A percentile compares a stretch with the other conserved stretches of the same genome.
Evolutionary conservation across 1,139 yeast species (phyloP).

Genomic region (Lodderomyces parapsilosis): DNA sequence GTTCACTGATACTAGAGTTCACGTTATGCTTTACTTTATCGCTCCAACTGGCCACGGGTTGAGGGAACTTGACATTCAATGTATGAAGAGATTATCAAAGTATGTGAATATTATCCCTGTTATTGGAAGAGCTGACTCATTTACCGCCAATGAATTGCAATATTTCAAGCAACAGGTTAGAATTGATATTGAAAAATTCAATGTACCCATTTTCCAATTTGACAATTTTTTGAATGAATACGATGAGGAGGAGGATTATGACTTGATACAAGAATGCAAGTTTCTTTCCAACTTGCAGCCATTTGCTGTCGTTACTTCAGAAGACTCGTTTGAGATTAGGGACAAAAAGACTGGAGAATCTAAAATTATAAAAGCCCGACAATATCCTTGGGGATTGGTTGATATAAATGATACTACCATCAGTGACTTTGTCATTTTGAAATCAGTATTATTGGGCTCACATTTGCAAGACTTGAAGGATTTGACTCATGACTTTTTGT

Average conservation of each 20-base stretch:
- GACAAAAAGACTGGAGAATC: conserved; percentile 57
- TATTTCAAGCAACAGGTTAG: conserved; percentile 52
- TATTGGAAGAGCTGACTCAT: conserved; percentile 81
- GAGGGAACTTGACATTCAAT: conserved; percentile 70
- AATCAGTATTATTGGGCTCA: conserved; percentile 83
- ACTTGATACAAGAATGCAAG: conserved; percentile 77
- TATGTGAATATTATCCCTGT: conserved; percentile 89
- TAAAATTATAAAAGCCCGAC: conserved; percentile 68
- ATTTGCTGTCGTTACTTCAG: conserved; percentile 84
- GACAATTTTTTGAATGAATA: conserved; percentile 44
- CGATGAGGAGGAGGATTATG: conserved; percentile 63
- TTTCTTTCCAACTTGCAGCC: conserved; percentile 77
- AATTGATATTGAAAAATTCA: conserved; percentile 73
- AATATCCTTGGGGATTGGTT: conserved; percentile 93
- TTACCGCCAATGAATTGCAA: conserved; percentile 73
- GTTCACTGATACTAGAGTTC: conserved; percentile 75
- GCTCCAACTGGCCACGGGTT: conserved; percentile 80
- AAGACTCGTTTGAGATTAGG: conserved; percentile 45
- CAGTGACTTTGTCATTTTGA: conserved; percentile 80
- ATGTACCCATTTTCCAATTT: conserved; percentile 84
- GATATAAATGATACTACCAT: conserved; percentile 79
- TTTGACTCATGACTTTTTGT: conserved; percentile 85
- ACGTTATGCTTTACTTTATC: conserved; percentile 66
- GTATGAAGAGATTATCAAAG: conserved; percentile 74
- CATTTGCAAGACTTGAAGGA: conserved; percentile 93